Evolutionary conservation across 805 yeast species (phyloP).

Genomic region (Crinitomyces ghanaensis): DNA sequence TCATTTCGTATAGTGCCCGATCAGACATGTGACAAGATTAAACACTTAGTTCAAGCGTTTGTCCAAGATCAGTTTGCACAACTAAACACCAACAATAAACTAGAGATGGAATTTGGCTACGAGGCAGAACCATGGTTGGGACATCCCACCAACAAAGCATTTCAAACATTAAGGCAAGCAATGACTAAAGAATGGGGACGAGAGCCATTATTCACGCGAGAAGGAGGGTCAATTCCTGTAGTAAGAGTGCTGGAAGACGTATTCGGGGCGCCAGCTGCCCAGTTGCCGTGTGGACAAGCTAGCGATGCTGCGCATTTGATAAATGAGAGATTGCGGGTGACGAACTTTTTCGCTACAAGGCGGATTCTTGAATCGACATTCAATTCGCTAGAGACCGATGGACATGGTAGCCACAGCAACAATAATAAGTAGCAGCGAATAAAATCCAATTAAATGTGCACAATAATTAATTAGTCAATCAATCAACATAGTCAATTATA

Average conservation of each 20-base stretch:
- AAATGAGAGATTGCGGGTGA: constrained; percentile 72
- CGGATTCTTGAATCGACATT: constrained; percentile 31
- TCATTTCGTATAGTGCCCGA: constrained; percentile 86
- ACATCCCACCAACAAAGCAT: constrained; percentile 65
- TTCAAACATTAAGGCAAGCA: constrained; percentile 51
- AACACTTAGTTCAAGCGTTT: constrained; percentile 36
- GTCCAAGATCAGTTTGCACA: constrained; percentile 37
- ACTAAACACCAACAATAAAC: constrained; percentile 48
- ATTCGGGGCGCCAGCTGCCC: constrained; percentile 83
- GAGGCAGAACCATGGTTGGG: constrained; percentile 98
- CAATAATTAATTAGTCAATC: not conserved
- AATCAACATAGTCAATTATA: constrained; percentile 1
- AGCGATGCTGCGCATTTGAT: constrained; percentile 89
- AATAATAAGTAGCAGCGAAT: too few species aligned
- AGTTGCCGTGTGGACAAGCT: constrained; percentile 92
- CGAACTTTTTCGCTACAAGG: constrained; percentile 66
- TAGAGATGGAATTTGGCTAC: constrained; percentile 53
- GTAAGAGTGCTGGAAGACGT: constrained; percentile 72
- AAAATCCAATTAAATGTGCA: too few species aligned
- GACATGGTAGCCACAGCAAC: too few species aligned
- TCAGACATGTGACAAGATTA: constrained; percentile 56
- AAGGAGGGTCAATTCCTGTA: constrained; percentile 95
- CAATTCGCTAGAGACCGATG: too few species aligned
- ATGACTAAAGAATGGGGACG: constrained; percentile 58
- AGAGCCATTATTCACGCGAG: constrained; percentile 79